Evolutionary conservation across 495 filamentous ascomycete genomes (phyloP).

Genomic region (Letharia columbiana): DNA sequence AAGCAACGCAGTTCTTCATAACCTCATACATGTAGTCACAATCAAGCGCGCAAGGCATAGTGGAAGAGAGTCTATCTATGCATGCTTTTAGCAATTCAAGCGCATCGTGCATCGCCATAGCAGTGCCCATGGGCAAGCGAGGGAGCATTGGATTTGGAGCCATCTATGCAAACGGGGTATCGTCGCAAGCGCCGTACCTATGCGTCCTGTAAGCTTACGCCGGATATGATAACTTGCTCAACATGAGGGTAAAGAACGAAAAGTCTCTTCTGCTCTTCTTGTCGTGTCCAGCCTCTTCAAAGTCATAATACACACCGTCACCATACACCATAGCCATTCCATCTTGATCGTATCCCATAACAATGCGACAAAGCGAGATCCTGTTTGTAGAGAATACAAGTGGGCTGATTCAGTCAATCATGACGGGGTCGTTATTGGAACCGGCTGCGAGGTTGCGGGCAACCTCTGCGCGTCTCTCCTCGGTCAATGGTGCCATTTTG

Average conservation of each 20-base stretch:
- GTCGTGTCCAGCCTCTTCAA: neutral
- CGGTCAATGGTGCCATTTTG: constrained; percentile 13
- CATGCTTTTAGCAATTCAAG: neutral
- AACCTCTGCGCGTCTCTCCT: constrained; percentile 13
- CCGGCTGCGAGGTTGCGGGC: constrained; percentile 3
- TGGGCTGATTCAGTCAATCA: constrained; percentile 10
- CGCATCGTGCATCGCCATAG: neutral
- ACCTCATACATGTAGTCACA: neutral
- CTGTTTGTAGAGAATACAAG: neutral
- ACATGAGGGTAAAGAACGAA: neutral
- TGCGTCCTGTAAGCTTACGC: constrained; percentile 16
- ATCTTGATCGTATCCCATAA: neutral
- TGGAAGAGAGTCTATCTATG: constrained; percentile 3
- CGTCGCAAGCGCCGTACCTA: constrained; percentile 16
- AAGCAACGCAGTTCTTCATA: neutral
- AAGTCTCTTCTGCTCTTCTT: neutral
- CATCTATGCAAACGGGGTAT: constrained; percentile 17
- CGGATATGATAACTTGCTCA: constrained; percentile 9
- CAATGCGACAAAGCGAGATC: neutral
- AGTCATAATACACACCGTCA: neutral
- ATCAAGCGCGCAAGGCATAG: neutral
- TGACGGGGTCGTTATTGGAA: constrained; percentile 13
- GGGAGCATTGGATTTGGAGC: neutral
- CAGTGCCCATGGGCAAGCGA: neutral
- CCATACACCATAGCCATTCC: constrained; percentile 1